A percentile compares a stretch with the other conserved stretches of the same genome.
Evolutionary conservation across 108 stramenopile genomes (phyloP).

Genomic region (Fistulifera pelliculosa): DNA sequence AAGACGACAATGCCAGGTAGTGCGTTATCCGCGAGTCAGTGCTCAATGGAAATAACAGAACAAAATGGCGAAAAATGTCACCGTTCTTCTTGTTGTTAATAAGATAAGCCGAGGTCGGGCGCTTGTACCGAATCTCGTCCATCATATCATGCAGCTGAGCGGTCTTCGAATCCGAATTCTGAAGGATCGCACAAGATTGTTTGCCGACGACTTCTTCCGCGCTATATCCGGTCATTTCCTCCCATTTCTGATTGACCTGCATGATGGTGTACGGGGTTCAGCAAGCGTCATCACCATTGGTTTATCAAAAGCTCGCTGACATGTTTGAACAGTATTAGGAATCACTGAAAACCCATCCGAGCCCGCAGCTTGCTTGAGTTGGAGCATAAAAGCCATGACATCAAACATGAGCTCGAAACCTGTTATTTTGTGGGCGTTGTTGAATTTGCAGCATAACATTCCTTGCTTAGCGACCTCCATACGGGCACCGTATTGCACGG

Average conservation of each 20-base stretch:
- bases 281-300: slow-evolving; percentile 85
- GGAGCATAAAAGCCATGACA: slow-evolving; percentile 97
- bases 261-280: slow-evolving; percentile 78
- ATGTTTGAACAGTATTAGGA: slow-evolving; percentile 83
- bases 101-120: slow-evolving; percentile 61
- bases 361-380: slow-evolving; percentile 88
- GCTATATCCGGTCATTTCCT: slow-evolving; percentile 78
- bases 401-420: slow-evolving; percentile 91
- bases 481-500: slow-evolving; percentile 68
- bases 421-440: slow-evolving; percentile 77
- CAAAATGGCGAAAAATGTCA: slow-evolving; percentile 46
- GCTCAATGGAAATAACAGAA: slow-evolving; percentile 66
- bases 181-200: slow-evolving; percentile 53
- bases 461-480: slow-evolving; percentile 82
- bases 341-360: slow-evolving; percentile 74
- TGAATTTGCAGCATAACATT: slow-evolving; percentile 93
- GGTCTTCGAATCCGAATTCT: slow-evolving; percentile 46
- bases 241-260: slow-evolving; percentile 83
- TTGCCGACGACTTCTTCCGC: slow-evolving; percentile 81
- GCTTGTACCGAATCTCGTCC: slow-evolving; percentile 66
- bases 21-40: slow-evolving; percentile 80
- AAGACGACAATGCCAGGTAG: slow-evolving; percentile 56
- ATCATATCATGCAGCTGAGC: slow-evolving; percentile 47
- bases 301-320: slow-evolving; percentile 60
- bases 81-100: slow-evolving; percentile 63